These are phyloP conservation scores for Backusella tuberculispora DNA, from an alignment of 192 early-diverging fungal species.

Conservation along the genomic window DNA sequence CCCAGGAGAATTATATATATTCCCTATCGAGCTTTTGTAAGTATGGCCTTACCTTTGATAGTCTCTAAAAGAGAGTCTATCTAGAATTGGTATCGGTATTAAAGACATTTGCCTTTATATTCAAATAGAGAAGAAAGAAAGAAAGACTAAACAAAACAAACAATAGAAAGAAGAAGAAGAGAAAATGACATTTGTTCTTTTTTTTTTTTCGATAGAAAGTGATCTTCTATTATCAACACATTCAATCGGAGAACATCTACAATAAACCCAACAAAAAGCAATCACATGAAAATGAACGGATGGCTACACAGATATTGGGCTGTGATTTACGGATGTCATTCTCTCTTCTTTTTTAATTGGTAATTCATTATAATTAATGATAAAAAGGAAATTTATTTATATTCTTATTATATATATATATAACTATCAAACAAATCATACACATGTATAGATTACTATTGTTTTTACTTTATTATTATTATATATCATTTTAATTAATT, in stretches of 20 bases:
- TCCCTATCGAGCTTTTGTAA: background rate
- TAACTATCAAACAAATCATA: background rate
- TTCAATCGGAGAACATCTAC: background rate
- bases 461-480: no score
- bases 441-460: background rate
- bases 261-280: background rate
- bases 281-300: conserved; percentile 16
- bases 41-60: conserved; percentile 51
- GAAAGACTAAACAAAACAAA: background rate
- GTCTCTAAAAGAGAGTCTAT: conserved; percentile 61
- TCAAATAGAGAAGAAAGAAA: background rate
- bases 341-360: no score
- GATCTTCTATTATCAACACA: background rate
- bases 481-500: no score
- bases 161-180: background rate
- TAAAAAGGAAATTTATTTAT: background rate
- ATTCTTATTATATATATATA: background rate
- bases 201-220: background rate
- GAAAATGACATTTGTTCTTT: background rate
- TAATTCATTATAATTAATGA: background rate
- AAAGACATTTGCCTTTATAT: background rate
- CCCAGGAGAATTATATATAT: no score
- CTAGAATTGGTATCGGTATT: conserved; percentile 63
- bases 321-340: background rate
- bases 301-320: background rate